phyloP scores from a whole-genome alignment of 768 basidiomycete species.

The Lactifluus pinguis region DNA sequence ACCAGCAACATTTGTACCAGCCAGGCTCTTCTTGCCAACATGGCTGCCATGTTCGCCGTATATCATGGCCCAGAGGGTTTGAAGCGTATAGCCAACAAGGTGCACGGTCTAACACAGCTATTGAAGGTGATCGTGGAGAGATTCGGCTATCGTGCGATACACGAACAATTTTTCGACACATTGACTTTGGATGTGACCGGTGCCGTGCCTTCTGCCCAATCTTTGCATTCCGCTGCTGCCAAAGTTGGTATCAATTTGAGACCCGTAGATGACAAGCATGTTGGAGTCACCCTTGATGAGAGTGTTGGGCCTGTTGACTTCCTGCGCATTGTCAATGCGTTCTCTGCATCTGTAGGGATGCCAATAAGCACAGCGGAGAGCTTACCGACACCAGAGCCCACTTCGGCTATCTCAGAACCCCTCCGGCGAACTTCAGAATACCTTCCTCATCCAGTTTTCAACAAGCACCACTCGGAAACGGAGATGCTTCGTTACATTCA shows the following conservation, averaged over 20 bases:
- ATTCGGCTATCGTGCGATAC: conserved; percentile 66
- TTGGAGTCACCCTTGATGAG: conserved; percentile 92
- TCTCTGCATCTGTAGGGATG: conserved; percentile 54
- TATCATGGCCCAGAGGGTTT: conserved; percentile 92
- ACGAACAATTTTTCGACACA: conserved; percentile 86
- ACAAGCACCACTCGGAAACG: conserved; percentile 95
- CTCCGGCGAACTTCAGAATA: conserved; percentile 58
- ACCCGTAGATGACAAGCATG: conserved; percentile 55
- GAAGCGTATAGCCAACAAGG: conserved; percentile 74
- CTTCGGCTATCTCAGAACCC: conserved; percentile 40
- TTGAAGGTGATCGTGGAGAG: conserved; percentile 57
- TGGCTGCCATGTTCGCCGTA: conserved; percentile 98
- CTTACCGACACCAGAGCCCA: conserved; percentile 33
- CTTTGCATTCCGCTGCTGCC: conserved; percentile 61
- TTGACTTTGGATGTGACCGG: conserved; percentile 66
- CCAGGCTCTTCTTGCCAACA: conserved; percentile 95
- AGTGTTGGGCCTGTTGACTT: conserved; percentile 72
- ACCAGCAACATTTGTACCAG: conserved; percentile 98
- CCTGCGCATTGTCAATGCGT: conserved; percentile 69
- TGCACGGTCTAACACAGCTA: conserved; percentile 80
- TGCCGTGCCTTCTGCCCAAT: conserved; percentile 43
- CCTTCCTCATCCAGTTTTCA: conserved; percentile 87
- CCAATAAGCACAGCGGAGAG: conserved; percentile 38
- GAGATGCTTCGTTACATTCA: conserved; percentile 97
- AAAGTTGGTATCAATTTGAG: conserved; percentile 78